Base-by-base conservation (phyloP, 306 rosid species). In the Canavalia gladiata region DNA sequence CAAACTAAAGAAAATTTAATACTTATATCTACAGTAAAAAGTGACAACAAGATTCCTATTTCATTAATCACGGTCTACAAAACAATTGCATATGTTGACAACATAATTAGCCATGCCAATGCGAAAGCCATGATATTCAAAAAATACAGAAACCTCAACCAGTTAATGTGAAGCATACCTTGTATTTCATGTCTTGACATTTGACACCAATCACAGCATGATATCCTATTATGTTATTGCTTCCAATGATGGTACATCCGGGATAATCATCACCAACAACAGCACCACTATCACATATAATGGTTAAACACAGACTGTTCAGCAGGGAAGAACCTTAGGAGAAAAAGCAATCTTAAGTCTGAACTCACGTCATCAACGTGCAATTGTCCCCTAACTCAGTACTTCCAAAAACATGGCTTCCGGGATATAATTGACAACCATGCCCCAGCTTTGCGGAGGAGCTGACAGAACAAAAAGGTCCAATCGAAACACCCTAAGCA, bases 391-490 rank as follows among this genome's bases (percentile, higher is more conserved):
- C 99, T 67, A 95, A 65, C 81, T 88, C 88, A 1, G 98, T 89
- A 73, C 78, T 87, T 47, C 99, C 99, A 72, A 85, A 90, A 77
- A 93, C 62, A 82, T 95, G 99, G 93, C 98, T 89, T 68, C 96
- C 98, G 0, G 96, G 90, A 84, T 88, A 68, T 31, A 95, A 86
- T 76, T 76, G 85, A 78, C 99, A 95, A 66, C 92, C 93, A 83
- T 80, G 89, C 75, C 97, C 97, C 13, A 95, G 84, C 84, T 88
- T 93, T 10, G 90, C 88, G 1, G 86, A 88, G 74, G 96, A 83
- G 63, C 99, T 92, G 79, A 95, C 87, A 42, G 99, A 84, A 83
- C 98, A 95, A 84, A 95, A 95, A 37, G 99, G 97, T 51, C 99
- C 99, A 82, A 95, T 81, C 10, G 95, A 91, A 80, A 92, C 94